These are phyloP conservation scores for Boletus sp. DNA, from an alignment of 1,284 basidiomycete genomes.

Conservation along the genomic window DNA sequence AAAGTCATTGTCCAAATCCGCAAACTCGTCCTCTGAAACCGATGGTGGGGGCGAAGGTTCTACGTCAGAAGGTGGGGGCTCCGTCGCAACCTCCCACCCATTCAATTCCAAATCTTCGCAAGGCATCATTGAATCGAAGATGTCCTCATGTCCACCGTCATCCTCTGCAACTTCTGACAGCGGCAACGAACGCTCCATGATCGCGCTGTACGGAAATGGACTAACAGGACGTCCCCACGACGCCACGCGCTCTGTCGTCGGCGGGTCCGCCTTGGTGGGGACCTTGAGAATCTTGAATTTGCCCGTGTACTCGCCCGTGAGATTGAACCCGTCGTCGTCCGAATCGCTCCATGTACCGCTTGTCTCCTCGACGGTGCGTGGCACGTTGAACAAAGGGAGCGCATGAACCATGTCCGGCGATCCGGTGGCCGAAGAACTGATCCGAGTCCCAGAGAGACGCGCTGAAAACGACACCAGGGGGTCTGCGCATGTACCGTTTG, in stretches of 20 bases:
- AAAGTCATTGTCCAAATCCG: conserved; percentile 16
- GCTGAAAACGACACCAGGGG: conserved; percentile 20
- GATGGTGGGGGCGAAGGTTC: conserved; percentile 15
- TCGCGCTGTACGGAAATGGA: conserved; percentile 47
- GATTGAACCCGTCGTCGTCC: conserved; percentile 32
- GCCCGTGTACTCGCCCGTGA: conserved; percentile 62
- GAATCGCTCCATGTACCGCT: conserved; percentile 35
- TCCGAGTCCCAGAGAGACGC: conserved; percentile 16
- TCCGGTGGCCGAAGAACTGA: background rate
- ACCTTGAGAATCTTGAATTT: conserved; percentile 50
- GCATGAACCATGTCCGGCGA: conserved; percentile 4
- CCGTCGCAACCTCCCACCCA: conserved; percentile 25
- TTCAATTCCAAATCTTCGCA: conserved; percentile 7
- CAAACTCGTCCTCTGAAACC: conserved; percentile 25
- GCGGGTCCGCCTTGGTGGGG: conserved; percentile 64
- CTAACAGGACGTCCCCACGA: conserved; percentile 67
- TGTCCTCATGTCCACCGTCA: background rate
- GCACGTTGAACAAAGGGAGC: conserved; percentile 34
- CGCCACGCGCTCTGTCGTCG: conserved; percentile 48
- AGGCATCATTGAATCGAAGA: background rate
- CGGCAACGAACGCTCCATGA: conserved; percentile 29
- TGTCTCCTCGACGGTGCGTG: conserved; percentile 13
- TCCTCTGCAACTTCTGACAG: conserved; percentile 15
- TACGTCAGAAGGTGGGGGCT: conserved; percentile 23
- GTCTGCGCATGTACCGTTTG: background rate